Evolutionary conservation across 2,329 filamentous ascomycete species (phyloP).

Genomic region (Alternaria ethzedia): DNA sequence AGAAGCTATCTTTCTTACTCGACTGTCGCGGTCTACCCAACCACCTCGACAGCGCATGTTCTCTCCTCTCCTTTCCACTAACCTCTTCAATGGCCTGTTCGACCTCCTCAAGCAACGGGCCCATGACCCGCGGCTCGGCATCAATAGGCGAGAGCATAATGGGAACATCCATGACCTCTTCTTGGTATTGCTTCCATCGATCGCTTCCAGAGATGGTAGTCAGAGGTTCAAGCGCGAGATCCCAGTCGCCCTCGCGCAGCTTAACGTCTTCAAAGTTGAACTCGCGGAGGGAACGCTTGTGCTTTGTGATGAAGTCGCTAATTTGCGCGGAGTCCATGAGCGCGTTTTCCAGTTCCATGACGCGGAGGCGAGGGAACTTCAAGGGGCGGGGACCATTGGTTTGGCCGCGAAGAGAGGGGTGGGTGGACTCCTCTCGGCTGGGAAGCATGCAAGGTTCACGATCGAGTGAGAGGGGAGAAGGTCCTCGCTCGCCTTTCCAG

Average conservation of each 20-base stretch:
- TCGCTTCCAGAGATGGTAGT: slow-evolving; percentile 54
- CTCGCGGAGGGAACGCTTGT: slow-evolving; percentile 72
- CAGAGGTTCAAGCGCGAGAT: slow-evolving; percentile 79
- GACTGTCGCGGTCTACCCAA: slow-evolving; percentile 30
- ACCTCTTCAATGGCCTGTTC: slow-evolving; percentile 35
- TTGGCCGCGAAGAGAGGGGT: slow-evolving; percentile 42
- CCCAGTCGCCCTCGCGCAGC: slow-evolving; percentile 76
- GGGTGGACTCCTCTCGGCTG: slow-evolving; percentile 43
- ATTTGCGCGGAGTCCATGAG: slow-evolving; percentile 75
- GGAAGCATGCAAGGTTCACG: slow-evolving; percentile 73
- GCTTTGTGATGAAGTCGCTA: slow-evolving; percentile 69
- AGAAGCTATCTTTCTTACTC: slow-evolving; percentile 44
- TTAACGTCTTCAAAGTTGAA: slow-evolving; percentile 81
- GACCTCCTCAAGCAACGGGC: slow-evolving; percentile 42
- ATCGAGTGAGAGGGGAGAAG: slow-evolving; percentile 73
- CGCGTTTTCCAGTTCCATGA: slow-evolving; percentile 75
- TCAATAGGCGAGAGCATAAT: slow-evolving; percentile 47
- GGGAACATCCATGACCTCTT: slow-evolving; percentile 51
- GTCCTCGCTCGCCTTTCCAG: slow-evolving; percentile 76
- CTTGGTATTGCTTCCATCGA: slow-evolving; percentile 50
- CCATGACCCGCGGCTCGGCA: slow-evolving; percentile 44
- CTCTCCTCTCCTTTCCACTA: slow-evolving; percentile 21
- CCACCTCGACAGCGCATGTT: slow-evolving; percentile 42
- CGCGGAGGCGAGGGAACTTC: slow-evolving; percentile 70
- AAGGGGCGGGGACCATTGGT: slow-evolving; percentile 53